Evolutionary conservation across 345 rosid genomes (phyloP).

Genomic region (Firmiana major): DNA sequence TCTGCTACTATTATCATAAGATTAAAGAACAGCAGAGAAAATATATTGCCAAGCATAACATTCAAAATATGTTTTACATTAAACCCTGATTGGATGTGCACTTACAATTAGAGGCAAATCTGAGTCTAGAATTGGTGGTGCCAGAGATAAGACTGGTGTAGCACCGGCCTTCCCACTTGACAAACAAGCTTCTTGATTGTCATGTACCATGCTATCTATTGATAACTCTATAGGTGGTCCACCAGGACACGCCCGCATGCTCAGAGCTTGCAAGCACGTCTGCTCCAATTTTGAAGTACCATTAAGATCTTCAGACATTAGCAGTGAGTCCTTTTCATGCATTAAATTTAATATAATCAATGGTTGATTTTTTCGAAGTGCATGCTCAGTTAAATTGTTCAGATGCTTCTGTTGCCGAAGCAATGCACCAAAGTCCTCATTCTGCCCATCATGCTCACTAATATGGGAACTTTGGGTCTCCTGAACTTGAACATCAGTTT

Average conservation of each 20-base stretch:
- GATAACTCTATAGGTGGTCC: constrained; percentile 41
- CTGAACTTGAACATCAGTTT: constrained; percentile 37
- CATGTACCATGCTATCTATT: constrained; percentile 24
- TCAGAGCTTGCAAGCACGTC: constrained; percentile 69
- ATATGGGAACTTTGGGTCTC: constrained; percentile 35
- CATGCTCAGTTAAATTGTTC: constrained; percentile 59
- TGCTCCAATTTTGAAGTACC: constrained; percentile 58
- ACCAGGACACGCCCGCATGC: constrained; percentile 47
- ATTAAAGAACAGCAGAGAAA: background rate
- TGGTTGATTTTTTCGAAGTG: constrained; percentile 70
- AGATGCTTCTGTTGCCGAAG: constrained; percentile 64
- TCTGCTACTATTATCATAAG: background rate
- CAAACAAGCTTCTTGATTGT: constrained; percentile 39
- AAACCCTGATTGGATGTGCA: constrained; percentile 1
- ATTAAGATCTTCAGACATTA: constrained; percentile 45
- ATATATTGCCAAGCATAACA: no score
- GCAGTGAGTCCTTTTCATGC: constrained; percentile 55
- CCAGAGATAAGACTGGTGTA: constrained; percentile 32
- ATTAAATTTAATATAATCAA: constrained; percentile 59
- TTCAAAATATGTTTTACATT: background rate
- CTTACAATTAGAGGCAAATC: constrained; percentile 62
- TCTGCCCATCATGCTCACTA: constrained; percentile 41
- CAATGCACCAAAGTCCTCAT: constrained; percentile 47
- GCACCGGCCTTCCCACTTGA: constrained; percentile 28
- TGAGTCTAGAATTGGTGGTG: constrained; percentile 41